phyloP scores from a whole-genome alignment of 1,284 basidiomycete genomes.

The Cryptococcus hybrid region DNA sequence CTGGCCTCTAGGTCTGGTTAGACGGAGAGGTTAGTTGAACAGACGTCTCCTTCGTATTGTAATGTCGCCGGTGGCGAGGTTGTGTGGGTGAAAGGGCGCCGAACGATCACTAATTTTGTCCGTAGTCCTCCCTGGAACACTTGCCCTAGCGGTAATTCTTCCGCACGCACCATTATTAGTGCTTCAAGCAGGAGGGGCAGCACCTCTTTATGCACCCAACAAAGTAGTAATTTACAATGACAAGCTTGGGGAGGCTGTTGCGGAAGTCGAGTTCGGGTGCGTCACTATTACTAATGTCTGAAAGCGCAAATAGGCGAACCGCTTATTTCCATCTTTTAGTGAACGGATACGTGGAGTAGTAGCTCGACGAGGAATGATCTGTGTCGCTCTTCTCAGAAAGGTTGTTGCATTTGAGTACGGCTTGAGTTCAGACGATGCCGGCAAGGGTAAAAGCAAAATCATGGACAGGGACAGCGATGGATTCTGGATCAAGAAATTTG shows the following conservation, averaged over 20 bases:
- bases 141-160: conserved; percentile 71
- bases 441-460: conserved; percentile 14
- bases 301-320: background rate
- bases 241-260: conserved; percentile 67
- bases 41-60: background rate
- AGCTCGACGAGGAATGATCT: conserved; percentile 75
- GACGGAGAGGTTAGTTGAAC: conserved; percentile 65
- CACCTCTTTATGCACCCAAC: conserved; percentile 90
- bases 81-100: background rate
- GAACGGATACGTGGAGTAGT: conserved; percentile 79
- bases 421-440: conserved; percentile 29
- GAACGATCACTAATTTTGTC: conserved; percentile 3
- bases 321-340: conserved; percentile 42
- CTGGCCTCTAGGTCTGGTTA: conserved; percentile 71
- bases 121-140: conserved; percentile 59
- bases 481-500: conserved; percentile 58
- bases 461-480: conserved; percentile 7
- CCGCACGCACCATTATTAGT: conserved; percentile 83
- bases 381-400: conserved; percentile 73
- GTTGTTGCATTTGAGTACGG: conserved; percentile 77
- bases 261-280: conserved; percentile 77
- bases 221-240: conserved; percentile 93
- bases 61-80: background rate
- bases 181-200: conserved; percentile 82
- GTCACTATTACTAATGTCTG: conserved; percentile 5